These are phyloP conservation scores for Saposhnikovia divaricata DNA, from an alignment of 129 eudicot species.

Conservation along the genomic window DNA sequence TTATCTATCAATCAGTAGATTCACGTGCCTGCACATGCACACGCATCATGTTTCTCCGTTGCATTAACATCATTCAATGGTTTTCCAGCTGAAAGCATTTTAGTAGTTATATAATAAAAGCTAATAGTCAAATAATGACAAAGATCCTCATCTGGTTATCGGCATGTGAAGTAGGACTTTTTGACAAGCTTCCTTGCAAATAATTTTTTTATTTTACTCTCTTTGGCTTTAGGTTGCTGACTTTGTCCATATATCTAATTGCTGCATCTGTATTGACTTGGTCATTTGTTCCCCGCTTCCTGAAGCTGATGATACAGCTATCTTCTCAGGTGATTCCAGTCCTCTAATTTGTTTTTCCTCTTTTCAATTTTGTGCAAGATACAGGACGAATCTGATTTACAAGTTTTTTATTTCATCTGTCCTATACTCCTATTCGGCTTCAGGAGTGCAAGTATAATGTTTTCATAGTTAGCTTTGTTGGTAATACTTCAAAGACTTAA, in stretches of 20 bases:
- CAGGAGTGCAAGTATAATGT: background rate
- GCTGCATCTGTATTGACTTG: conserved; percentile 74
- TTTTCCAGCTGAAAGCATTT: background rate
- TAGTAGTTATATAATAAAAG: background rate
- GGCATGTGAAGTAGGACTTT: background rate
- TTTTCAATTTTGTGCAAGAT: background rate
- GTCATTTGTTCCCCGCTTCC: conserved; percentile 84
- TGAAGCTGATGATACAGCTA: conserved; percentile 75
- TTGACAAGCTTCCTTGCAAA: background rate
- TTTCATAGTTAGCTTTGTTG: background rate
- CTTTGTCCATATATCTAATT: conserved; percentile 60
- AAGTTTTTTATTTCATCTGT: background rate
- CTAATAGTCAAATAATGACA: background rate
- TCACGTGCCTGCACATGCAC: background rate
- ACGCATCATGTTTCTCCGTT: background rate
- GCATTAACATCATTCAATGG: background rate
- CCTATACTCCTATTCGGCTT: background rate
- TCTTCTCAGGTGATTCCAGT: conserved; percentile 75
- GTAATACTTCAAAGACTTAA: too few species aligned
- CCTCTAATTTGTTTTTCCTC: background rate
- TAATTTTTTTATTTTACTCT: conserved; percentile 1
- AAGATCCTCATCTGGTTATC: background rate
- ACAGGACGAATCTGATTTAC: background rate
- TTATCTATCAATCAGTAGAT: background rate
- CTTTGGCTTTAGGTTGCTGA: conserved; percentile 48